A percentile compares a stretch with the other conserved stretches of the same genome.
phyloP scores from a whole-genome alignment of 768 basidiomycete species.

The Pleurotus ostreatus region DNA sequence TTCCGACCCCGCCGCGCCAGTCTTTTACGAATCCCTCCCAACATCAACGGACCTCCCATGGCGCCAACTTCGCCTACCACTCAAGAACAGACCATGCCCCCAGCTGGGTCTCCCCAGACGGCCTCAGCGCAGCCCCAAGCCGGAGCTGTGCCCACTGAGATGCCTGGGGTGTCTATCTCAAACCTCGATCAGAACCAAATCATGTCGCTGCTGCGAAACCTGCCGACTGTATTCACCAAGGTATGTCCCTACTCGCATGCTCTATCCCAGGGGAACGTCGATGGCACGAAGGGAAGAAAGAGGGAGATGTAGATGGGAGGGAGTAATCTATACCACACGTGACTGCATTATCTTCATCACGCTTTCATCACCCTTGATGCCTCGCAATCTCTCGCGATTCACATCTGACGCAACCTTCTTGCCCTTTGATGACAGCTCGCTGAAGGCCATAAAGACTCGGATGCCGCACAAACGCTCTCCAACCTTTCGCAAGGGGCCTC shows the following conservation, averaged over 20 bases:
- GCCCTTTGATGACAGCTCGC: constrained; percentile 8
- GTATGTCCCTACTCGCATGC: constrained; percentile 30
- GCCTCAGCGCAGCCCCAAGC: neutral
- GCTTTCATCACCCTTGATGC: constrained; percentile 1
- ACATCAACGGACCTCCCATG: neutral
- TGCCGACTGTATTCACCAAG: constrained; percentile 54
- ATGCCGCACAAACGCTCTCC: constrained; percentile 56
- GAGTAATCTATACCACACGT: constrained; percentile 22
- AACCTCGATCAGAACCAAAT: constrained; percentile 54
- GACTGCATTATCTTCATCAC: constrained; percentile 20
- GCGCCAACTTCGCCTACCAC: neutral
- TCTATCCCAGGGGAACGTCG: no score
- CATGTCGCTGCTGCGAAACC: constrained; percentile 51
- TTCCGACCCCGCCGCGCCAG: no score
- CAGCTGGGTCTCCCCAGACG: neutral
- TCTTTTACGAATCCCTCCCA: no score
- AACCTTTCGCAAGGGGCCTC: constrained; percentile 45
- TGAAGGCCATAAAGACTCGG: constrained; percentile 49
- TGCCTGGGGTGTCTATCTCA: neutral
- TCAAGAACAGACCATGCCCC: neutral
- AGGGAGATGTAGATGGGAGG: neutral
- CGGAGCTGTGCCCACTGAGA: neutral
- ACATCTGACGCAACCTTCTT: constrained; percentile 29
- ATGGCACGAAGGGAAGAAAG: neutral
- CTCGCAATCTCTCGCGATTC: constrained; percentile 1